Base-by-base conservation (phyloP, 768 basidiomycete genomes). In the Lentinula lateritia region DNA sequence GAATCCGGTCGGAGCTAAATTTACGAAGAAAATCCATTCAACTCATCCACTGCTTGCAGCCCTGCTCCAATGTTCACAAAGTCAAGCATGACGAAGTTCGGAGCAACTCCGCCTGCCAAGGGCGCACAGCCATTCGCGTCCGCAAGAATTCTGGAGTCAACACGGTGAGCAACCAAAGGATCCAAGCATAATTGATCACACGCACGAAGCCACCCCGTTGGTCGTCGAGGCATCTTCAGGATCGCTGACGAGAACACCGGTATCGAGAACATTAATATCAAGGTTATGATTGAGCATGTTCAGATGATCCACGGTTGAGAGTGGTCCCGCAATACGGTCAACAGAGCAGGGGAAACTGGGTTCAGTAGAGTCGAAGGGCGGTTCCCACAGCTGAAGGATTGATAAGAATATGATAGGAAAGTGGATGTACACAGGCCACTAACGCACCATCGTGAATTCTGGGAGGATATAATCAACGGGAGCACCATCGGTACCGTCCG, bases 61-160 rank as follows among this genome's bases (percentile, higher is more conserved):
- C 75, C 76, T 52, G 78, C 60, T 7, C 81, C 81, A 32, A 77
- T 55, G 65, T 81, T 72, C 38, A 82, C 76, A 61, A 72, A 83
- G 67, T 82, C 81, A 61, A 82, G 68, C 58, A 83, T 71, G 15
- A 83, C 75, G 61, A 80, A 82, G 68, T 77, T 81, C 2, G 81
- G 80, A 4, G 73, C 71, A 6, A 73, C 69, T 5, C 75, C 75
- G 10, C 71, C 73, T 3, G 75, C 71, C 52, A 81, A 71, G 1
- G 71, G 71, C 2, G 72, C 71, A 61, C 82, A 82, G 2, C 78
- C 75, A 36, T 74, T 72, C 0, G 78, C 76, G 64, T 81, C 72
- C 6, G 76, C 77, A 15, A 74, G 23, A 35, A 76, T 75, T 0
- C 75, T 77, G 50, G 32, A 43, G 36, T 45, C 34, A 18, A 54